These are phyloP conservation scores for Fonsecaea pugnacius DNA, from an alignment of 2,329 filamentous ascomycete species.

Conservation along the genomic window DNA sequence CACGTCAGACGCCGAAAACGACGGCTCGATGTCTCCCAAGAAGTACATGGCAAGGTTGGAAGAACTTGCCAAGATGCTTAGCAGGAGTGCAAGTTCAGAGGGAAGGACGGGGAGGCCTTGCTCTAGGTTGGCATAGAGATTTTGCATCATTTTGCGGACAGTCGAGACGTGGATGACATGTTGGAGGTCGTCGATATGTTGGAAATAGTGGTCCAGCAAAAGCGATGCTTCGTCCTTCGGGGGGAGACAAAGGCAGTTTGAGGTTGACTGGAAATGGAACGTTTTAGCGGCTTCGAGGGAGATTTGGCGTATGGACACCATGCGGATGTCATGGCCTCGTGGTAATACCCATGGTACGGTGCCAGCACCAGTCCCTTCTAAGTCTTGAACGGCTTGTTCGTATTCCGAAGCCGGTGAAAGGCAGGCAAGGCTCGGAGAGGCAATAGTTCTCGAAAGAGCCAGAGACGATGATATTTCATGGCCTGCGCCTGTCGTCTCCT, in stretches of 20 bases:
- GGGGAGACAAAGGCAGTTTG: conserved; percentile 38
- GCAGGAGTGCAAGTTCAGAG: conserved; percentile 42
- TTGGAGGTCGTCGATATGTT: conserved; percentile 44
- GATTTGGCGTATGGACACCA: conserved; percentile 19
- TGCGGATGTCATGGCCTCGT: conserved; percentile 19
- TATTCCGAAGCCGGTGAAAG: conserved; percentile 29
- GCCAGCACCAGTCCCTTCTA: conserved; percentile 21
- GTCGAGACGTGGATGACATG: conserved; percentile 43
- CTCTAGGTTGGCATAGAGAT: conserved; percentile 40
- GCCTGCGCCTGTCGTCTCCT: background rate
- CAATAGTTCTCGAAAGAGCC: background rate
- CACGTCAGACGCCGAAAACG: conserved; percentile 10
- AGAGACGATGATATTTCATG: background rate
- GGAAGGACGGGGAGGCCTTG: conserved; percentile 34
- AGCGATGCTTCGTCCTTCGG: conserved; percentile 39
- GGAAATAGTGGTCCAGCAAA: conserved; percentile 43
- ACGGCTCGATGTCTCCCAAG: background rate
- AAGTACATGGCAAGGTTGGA: conserved; percentile 35
- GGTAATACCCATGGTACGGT: conserved; percentile 9
- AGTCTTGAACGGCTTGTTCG: conserved; percentile 26
- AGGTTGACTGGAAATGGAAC: background rate
- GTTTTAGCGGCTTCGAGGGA: conserved; percentile 11
- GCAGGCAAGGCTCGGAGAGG: conserved; percentile 16
- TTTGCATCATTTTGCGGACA: conserved; percentile 39
- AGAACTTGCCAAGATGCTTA: conserved; percentile 43